Evolutionary conservation across 2,329 filamentous ascomycete genomes (phyloP), one percentile per base, ranked within the genome.

Genomic region (Ceratocystis destructans): DNA sequence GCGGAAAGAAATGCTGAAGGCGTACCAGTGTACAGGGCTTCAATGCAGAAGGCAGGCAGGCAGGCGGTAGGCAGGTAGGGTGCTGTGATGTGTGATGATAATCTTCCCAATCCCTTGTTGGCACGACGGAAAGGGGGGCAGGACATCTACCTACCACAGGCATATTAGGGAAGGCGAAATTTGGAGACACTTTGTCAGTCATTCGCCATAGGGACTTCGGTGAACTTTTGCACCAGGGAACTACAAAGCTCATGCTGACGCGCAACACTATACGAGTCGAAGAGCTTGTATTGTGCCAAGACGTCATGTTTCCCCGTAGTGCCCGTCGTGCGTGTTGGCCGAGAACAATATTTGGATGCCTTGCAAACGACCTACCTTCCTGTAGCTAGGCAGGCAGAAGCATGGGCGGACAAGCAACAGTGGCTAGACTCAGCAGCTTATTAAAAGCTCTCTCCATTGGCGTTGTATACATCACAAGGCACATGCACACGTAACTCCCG

Each of bases 201-300:
- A 41, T 41, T 41, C 37, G 37, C 37, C 4, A 15, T 41, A 41
- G 37, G 37, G 37, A 15, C 5, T 5, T 41, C 37, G 37, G 37
- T 41, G 46, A n/a, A n/a, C 46, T 20, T 48, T 48, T 48, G 46
- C 46, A 48, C 6, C 20, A 48, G 20, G 46, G 3, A 15, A 41
- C 37, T 41, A 37, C 55, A 59, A 0, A n/a, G 33, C 17, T 37
- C 55, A 59, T 37, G 55, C 5, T 25, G 10, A 59, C 55, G 55
- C 55, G 55, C 55, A 59, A 59, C 33, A 37, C 55, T 37, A n/a
- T 59, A 59, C 55, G 55, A 31, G 3, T 59, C 55, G 25, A 59
- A 8, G 55, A 59, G 33, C 28, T 59, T 59, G 55, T 33, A 28
- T 59, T 59, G 55, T 59, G 55, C 55, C 55, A 59, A 59, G 55